phyloP scores from a whole-genome alignment of 768 basidiomycete genomes.

The Mycena chlorophos region DNA sequence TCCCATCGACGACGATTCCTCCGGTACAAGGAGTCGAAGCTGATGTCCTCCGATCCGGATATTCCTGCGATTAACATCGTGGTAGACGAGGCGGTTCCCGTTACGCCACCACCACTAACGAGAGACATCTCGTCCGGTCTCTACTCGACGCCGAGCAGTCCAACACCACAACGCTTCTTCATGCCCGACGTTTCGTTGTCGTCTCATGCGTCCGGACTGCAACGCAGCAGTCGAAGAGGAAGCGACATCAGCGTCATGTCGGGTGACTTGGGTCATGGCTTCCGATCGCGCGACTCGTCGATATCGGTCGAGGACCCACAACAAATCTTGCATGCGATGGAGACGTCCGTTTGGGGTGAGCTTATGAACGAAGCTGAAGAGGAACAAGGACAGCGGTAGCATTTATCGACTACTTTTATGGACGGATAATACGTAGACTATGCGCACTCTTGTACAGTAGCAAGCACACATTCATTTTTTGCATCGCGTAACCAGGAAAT shows the following conservation, averaged over 20 bases:
- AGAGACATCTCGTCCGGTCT: conserved; percentile 56
- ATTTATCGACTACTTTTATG: conserved; percentile 4
- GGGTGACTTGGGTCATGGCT: conserved; percentile 48
- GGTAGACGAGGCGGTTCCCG: conserved; percentile 52
- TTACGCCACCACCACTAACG: conserved; percentile 49
- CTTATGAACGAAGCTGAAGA: conserved; percentile 24
- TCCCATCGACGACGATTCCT: conserved; percentile 70
- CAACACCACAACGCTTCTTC: conserved; percentile 40
- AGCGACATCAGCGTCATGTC: conserved; percentile 66
- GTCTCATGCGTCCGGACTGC: conserved; percentile 49
- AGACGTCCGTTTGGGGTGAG: conserved; percentile 22
- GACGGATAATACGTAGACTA: conserved; percentile 20
- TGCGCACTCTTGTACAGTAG: conserved; percentile 15
- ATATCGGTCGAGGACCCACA: conserved; percentile 21
- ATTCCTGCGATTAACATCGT: conserved; percentile 76
- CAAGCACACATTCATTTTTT: neutral
- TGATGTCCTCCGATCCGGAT: conserved; percentile 43
- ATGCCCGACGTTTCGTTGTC: conserved; percentile 50
- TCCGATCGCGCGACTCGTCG: conserved; percentile 45
- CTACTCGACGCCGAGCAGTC: conserved; percentile 37
- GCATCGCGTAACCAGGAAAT: neutral
- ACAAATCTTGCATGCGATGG: conserved; percentile 18
- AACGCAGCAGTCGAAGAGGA: conserved; percentile 51
- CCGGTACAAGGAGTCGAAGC: conserved; percentile 42
- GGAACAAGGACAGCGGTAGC: conserved; percentile 5